Base-by-base conservation (phyloP, 805 yeast genomes). In the Candida nemodendra region DNA sequence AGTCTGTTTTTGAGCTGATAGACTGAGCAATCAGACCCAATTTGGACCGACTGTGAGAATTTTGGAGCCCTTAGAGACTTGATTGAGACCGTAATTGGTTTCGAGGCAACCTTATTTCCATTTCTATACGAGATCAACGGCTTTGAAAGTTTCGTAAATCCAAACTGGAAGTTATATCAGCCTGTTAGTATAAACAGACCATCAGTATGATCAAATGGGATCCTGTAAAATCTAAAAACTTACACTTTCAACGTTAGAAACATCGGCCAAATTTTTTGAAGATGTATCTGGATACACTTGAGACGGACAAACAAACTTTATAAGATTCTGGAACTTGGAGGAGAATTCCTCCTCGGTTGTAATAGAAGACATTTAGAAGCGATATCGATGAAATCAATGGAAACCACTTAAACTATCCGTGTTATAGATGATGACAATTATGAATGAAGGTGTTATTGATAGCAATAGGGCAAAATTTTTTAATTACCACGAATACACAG, bases 41-140 rank as follows among this genome's bases (percentile, higher is more conserved):
- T 34, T 14, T 38, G 39, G 8, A 56, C 18, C 12, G 41, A 23
- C 3, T 42, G 45, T 26, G 64, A 57, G 59, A 85, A 83, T 54
- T 80, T 84, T 5, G 95, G 95, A 4, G 82, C 76, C 50, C 80
- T 78, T 38, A 87, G 73, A 21, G 90, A 82, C 59, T 81, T 82
- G 55, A 86, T 68, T 4, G 59, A 51, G 12, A 73, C 61, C 11
- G 21, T 32, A n/a, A 56, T 30, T 3, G 34, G 18, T 9, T 26
- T 44, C 2, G 32, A 19, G 22, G 48, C 51, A 34, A 40, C 35
- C n/a, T n/a, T n/a, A 36, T 63, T 60, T 15, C 65, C 62, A 4
- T 56, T 48, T 4, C 69, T 54, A 32, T 44, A 29, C 27, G 58
- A 62, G 1, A 62, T 35, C 0, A 66, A 49, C 0, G 66, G 61